Percentiles rank a stretch among this genome's conserved stretches.
phyloP scores from a whole-genome alignment of 177 flowering plant species.

The Vitis hybrid region DNA sequence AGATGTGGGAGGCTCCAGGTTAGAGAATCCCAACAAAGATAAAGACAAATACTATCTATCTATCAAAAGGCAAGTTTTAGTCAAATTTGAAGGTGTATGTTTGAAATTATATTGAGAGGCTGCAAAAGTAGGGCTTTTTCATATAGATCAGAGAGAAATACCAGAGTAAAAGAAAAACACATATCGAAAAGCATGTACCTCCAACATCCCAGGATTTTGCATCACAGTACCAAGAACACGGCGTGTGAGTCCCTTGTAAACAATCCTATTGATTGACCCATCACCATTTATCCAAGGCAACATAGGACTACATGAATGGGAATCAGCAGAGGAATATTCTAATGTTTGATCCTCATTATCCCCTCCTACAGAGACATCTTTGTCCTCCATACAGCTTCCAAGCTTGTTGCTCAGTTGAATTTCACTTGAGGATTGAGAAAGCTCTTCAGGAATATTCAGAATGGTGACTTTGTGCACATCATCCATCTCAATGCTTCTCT shows the following conservation, averaged over 20 bases:
- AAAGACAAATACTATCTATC: no score
- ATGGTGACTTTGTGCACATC: constrained; percentile 70
- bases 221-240: constrained; percentile 81
- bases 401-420: constrained; percentile 12
- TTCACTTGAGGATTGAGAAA: constrained; percentile 23
- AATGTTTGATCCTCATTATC: constrained; percentile 12
- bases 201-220: constrained; percentile 93
- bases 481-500: constrained; percentile 21
- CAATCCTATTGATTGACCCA: constrained; percentile 63
- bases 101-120: background rate
- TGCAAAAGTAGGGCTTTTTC: no score
- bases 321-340: constrained; percentile 21
- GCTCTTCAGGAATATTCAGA: constrained; percentile 59
- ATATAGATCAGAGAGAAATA: background rate
- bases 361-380: constrained; percentile 14
- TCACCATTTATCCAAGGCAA: constrained; percentile 97
- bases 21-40: no score
- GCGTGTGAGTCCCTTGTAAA: constrained; percentile 73
- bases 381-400: constrained; percentile 19
- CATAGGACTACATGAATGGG: constrained; percentile 50
- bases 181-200: constrained; percentile 51
- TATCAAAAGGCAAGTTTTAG: no score
- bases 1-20: no score
- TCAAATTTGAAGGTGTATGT: background rate
- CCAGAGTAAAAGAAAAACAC: background rate